Base-by-base conservation (phyloP, 495 filamentous ascomycete species). In the Daldinia caldariorum region DNA sequence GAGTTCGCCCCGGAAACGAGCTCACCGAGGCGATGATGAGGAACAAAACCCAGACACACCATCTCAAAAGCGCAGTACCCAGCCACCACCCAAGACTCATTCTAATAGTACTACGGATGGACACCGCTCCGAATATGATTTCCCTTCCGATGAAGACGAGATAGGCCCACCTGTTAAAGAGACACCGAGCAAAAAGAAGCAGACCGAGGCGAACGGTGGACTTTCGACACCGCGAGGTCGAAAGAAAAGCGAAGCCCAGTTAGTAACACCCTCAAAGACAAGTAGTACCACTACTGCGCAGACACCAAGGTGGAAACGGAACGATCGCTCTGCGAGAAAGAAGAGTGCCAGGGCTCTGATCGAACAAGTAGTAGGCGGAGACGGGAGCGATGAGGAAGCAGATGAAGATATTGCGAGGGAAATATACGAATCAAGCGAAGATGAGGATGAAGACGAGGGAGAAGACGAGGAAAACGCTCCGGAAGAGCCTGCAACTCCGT, bases 321-420 rank as follows among this genome's bases (percentile, higher is more conserved):
- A 85, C 58, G 91, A 97, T 77, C 86, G 89, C 7, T 97, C 93
- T 0, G 94, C 94, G 3, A 88, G 92, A 72, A 90, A 90, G 72
- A 97, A 97, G 82, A 97, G 92, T 75, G 91, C 89, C 4, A 85
- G 89, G 50, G 86, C 87, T 6, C 76, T 96, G 6, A 88, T 94
- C 18, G 89, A 94, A 71, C 87, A 83, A 10, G 84, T 86, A 29
- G 78, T 87, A 14, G 82, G 78, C 7, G 86, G 81, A 14, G 87
- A 88, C 56, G 87, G 89, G n/a, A 91, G 92, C 67, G 88, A 89
- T 51, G 91, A 90, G 74, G 91, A 91, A 41, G 92, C 89, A 26
- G 92, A 91, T 1, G 89, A 90, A 54, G 83, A 83, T 37, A 83
- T 97, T 53, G 91, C 91, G 3, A 82, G 89, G 59, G 86, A 92